Percentiles rank a stretch among this genome's conserved stretches.
Evolutionary conservation across 2,329 filamentous ascomycete species (phyloP).

Genomic region (Cryphonectria carpinicola): DNA sequence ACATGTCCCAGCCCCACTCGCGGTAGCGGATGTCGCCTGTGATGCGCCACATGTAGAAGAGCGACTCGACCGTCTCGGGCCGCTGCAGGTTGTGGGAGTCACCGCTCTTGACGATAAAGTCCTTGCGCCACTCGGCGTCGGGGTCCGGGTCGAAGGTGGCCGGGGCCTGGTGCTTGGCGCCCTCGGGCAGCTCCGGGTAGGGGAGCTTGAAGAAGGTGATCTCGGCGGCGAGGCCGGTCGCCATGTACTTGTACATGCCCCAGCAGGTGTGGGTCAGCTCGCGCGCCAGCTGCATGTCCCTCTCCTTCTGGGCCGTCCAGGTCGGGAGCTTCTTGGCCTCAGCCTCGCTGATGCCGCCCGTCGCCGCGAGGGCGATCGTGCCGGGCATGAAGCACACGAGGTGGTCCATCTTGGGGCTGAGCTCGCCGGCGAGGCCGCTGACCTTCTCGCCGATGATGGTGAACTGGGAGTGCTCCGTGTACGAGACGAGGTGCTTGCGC

Average conservation of each 20-base stretch:
- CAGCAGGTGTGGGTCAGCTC: conserved; percentile 97
- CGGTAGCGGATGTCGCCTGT: conserved; percentile 88
- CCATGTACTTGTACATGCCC: conserved; percentile 92
- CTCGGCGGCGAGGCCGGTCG: conserved; percentile 90
- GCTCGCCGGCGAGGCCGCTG: conserved; percentile 64
- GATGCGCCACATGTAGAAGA: conserved; percentile 99
- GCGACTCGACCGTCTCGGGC: conserved; percentile 92
- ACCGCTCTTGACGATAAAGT: conserved; percentile 78
- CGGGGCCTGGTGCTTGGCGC: conserved; percentile 55
- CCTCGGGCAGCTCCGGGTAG: conserved; percentile 67
- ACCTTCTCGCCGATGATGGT: conserved; percentile 92
- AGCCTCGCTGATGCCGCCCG: conserved; percentile 74
- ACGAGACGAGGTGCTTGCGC: conserved; percentile 89
- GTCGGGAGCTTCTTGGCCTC: conserved; percentile 72
- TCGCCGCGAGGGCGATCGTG: conserved; percentile 88
- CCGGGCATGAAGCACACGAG: conserved; percentile 97
- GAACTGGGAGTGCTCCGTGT: conserved; percentile 77
- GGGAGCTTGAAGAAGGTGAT: conserved; percentile 88
- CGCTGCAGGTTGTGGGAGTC: conserved; percentile 93
- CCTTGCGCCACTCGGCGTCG: conserved; percentile 71
- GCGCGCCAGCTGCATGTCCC: conserved; percentile 82
- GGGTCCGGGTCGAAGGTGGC: conserved; percentile 54
- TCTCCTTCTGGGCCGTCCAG: conserved; percentile 81
- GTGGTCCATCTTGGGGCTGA: conserved; percentile 96
- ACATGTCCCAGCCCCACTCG: conserved; percentile 99